Evolutionary conservation across 192 early-diverging fungal species (phyloP), one percentile per base, ranked within the genome.

Genomic region (Coemansia sp.): DNA sequence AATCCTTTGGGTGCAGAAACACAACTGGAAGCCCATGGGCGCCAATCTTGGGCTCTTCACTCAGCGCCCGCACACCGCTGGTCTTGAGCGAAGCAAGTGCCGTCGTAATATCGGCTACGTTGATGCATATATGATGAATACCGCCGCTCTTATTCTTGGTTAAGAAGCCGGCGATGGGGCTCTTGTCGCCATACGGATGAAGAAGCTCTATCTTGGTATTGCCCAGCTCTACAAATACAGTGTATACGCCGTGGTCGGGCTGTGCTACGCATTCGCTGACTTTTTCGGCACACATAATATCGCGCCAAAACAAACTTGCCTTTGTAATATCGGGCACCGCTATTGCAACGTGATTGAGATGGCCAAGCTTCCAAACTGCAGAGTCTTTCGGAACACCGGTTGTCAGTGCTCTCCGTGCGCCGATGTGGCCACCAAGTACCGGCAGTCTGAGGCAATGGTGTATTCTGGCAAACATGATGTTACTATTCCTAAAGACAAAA

Each of bases 161-260:
- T 22, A 93, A 66, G 64, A 91, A 93, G 24, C 84, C 85, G 22
- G 82, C 73, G 54, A 93, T 93, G 24, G 91, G 91, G 38, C 84
- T 86, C 57, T 84, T 85, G 9, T 86, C 88, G 41, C 88, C 89
- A 22, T 82, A 80, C 2, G 88, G 88, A 55, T 88, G 84, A 22
- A 93, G 67, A 18, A 93, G 73, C 72, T 93, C 91, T 40, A 91
- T 88, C 76, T 93, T 93, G 42, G 91, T 93, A 73, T 93, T 91
- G 8, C 88, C 91, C 45, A 93, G 78, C 58, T 89, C 82, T 3
- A 93, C 86, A 81, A 93, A 93, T 2, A 93, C 88, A 2, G 91
- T 93, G 69, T 86, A 89, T 11, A 93, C 91, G 18, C 91, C 91
- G 64, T 93, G 91, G 52, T 93, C 88, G 11, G 89, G 89, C 43